phyloP scores from a whole-genome alignment of 768 basidiomycete genomes.

The Mycena leptocephala region DNA sequence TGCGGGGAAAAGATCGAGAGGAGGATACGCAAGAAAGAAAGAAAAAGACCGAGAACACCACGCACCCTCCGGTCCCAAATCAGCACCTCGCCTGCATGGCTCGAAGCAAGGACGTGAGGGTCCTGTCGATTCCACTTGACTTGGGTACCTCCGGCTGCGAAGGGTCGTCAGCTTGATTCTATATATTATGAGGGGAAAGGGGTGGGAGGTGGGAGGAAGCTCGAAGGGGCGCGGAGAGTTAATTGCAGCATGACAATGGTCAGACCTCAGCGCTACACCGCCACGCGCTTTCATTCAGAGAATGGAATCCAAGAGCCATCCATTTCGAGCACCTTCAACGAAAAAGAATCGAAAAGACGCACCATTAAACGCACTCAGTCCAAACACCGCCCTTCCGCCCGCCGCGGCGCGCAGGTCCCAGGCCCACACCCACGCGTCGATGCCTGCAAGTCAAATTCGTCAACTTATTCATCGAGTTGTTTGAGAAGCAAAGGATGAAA shows the following conservation, averaged over 20 bases:
- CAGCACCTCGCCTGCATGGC: conserved; percentile 88
- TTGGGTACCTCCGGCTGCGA: conserved; percentile 88
- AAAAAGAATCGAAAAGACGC: conserved; percentile 38
- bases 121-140: conserved; percentile 98
- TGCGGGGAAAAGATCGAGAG: neutral
- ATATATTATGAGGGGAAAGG: neutral
- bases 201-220: too few relatives aligned
- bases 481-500: too few relatives aligned
- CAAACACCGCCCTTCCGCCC: conserved; percentile 80
- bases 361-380: conserved; percentile 76
- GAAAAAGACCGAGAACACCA: conserved; percentile 8
- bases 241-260: too few relatives aligned
- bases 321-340: too few relatives aligned
- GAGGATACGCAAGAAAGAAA: too few relatives aligned
- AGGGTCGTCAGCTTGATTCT: neutral
- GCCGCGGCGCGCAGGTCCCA: conserved; percentile 87
- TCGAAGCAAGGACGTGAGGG: conserved; percentile 89
- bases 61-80: conserved; percentile 96
- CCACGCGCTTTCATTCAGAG: too few relatives aligned
- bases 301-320: too few relatives aligned
- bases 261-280: too few relatives aligned
- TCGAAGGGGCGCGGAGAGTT: too few relatives aligned
- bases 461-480: too few relatives aligned
- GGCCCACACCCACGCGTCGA: conserved; percentile 95
- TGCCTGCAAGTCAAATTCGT: conserved; percentile 55